Percentiles rank a stretch among this genome's conserved stretches.
phyloP scores from a whole-genome alignment of 208 protist genomes.

The Crithidia brevicula region DNA sequence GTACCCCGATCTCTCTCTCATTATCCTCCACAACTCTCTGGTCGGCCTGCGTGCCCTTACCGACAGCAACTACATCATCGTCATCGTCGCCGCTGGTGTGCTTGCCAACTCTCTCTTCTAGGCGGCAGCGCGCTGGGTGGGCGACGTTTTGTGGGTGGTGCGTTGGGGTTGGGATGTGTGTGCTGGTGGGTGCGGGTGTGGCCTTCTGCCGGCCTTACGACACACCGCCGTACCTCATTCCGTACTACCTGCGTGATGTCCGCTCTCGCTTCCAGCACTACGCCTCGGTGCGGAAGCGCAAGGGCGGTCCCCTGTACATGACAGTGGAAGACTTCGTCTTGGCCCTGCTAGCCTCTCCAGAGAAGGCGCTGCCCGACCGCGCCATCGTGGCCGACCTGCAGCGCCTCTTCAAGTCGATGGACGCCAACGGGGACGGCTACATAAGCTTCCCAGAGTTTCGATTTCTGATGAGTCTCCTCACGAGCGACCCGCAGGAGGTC shows the following conservation, averaged over 20 bases:
- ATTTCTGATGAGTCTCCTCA: slow-evolving; percentile 84
- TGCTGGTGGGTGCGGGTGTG: slow-evolving; percentile 20
- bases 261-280: slow-evolving; percentile 87
- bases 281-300: slow-evolving; percentile 66
- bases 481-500: slow-evolving; percentile 55
- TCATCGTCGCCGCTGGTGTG: too few species aligned
- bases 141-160: slow-evolving; percentile 27
- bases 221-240: slow-evolving; percentile 88
- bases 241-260: slow-evolving; percentile 87
- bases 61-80: too few species aligned
- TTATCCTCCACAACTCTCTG: too few species aligned
- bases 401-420: slow-evolving; percentile 65
- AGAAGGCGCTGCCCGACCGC: slow-evolving; percentile 37
- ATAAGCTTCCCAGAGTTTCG: slow-evolving; percentile 86
- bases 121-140: slow-evolving; percentile 8
- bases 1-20: neutral
- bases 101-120: neutral
- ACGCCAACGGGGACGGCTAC: slow-evolving; percentile 80
- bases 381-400: slow-evolving; percentile 22
- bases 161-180: slow-evolving; percentile 26
- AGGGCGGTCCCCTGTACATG: slow-evolving; percentile 74
- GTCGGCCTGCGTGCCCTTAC: too few species aligned
- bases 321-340: slow-evolving; percentile 87
- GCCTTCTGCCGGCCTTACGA: slow-evolving; percentile 71
- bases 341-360: slow-evolving; percentile 64